Evolutionary conservation across 441 rosid species (phyloP), one percentile per base, ranked within the genome.

Genomic region (Euphorbia schlechtendalii): DNA sequence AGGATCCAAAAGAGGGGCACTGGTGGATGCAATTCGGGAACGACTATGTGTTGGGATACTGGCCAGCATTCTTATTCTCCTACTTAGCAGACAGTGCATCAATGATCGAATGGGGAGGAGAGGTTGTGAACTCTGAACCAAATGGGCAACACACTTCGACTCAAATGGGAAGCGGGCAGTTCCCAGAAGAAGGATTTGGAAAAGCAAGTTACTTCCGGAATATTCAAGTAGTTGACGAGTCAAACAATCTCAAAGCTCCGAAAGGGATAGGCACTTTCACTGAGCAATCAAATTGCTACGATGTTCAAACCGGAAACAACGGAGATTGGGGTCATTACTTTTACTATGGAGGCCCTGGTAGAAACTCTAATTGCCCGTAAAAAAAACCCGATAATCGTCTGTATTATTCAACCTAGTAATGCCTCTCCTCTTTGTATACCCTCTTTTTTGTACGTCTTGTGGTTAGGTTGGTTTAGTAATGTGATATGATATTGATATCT

Each of bases 21-120:
- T 93, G 99, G 99, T 90, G 99, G 99, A 88, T 93, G 97, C 97
- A 90, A 63, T 93, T 90, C 63, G 99, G 99, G 3, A 87, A 86
- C 30, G 86, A 79, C 70, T 80, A 81, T 49, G 97, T 90, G 58
- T 69, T 94, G 65, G 99, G 99, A 5, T 94, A 94, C 38, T 94
- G 96, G 99, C 97, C 99, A 4, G 86, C 99, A 0, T 90, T 85
- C 76, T 81, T 94, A 46, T 94, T 94, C 87, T 90, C 99, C 1
- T 87, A 90, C 89, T 70, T 94, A 22, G 87, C 93, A 0, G 96
- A 94, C 56, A 87, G 96, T 52, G 99, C 99, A 34, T 82, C 96
- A 2, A 94, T 90, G 99, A 86, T 94, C 7, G 97, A 94, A 65
- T 94, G 96, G 97, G 99, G 99, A 79, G 99, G 99, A 10, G 97